Evolutionary conservation across 768 basidiomycete genomes (phyloP).

Genomic region (Rhizopogon vesiculosus): DNA sequence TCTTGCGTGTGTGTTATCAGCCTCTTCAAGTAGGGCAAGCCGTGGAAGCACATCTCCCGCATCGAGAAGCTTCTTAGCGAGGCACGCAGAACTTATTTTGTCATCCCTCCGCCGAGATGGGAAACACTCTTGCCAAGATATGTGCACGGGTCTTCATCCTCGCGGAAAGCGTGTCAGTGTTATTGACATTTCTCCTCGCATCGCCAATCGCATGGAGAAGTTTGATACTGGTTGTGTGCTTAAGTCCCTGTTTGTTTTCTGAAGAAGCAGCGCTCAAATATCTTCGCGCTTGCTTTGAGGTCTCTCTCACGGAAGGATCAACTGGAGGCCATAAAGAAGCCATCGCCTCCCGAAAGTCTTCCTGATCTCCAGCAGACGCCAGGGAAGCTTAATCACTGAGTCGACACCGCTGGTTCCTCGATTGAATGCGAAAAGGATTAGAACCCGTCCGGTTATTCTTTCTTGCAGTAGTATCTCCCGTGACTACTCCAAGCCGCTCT

Average conservation of each 20-base stretch:
- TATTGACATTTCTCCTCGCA: slow-evolving; percentile 38
- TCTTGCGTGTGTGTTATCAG: too few relatives aligned
- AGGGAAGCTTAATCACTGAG: slow-evolving; percentile 18
- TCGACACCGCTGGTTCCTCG: slow-evolving; percentile 15
- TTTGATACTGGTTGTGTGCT: slow-evolving; percentile 31
- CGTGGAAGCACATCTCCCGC: slow-evolving; percentile 16
- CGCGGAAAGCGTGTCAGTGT: slow-evolving; percentile 26
- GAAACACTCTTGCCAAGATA: slow-evolving; percentile 20
- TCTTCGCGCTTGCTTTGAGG: slow-evolving; percentile 9
- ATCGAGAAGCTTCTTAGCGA: slow-evolving; percentile 14
- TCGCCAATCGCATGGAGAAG: slow-evolving; percentile 36
- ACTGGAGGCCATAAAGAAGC: slow-evolving; percentile 11
- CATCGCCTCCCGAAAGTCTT: slow-evolving; percentile 8
- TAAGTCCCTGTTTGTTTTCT: slow-evolving; percentile 33
- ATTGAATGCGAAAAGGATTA: slow-evolving; percentile 17
- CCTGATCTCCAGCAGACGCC: slow-evolving; percentile 7
- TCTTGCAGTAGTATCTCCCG: not conserved
- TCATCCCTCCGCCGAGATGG: slow-evolving; percentile 12
- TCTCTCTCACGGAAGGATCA: slow-evolving; percentile 16
- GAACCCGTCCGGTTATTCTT: not conserved
- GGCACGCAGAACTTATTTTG: slow-evolving; percentile 2
- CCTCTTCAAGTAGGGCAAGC: not conserved
- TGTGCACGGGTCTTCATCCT: slow-evolving; percentile 24
- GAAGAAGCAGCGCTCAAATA: slow-evolving; percentile 14
- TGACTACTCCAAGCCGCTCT: not conserved